Conservation (phyloP, 805 yeast genomes). For the Metschnikowia baotianmanensis region DNA sequence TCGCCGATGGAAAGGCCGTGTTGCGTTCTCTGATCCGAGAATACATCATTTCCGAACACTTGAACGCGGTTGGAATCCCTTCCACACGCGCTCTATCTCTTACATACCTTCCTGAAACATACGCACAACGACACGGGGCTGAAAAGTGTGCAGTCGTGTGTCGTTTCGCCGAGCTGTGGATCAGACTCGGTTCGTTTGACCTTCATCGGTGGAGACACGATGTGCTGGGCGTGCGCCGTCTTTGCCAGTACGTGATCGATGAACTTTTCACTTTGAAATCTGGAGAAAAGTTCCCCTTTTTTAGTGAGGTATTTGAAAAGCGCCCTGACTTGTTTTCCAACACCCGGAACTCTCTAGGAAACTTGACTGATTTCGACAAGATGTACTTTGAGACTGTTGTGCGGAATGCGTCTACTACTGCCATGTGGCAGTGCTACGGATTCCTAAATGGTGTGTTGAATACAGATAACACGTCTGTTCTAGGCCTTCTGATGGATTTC, state of each 20-base stretch:
- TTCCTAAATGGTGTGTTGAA: conserved; percentile 92
- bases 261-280: conserved; percentile 49
- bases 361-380: conserved; percentile 59
- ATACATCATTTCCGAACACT: conserved; percentile 77
- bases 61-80: conserved; percentile 80
- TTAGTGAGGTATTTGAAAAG: conserved; percentile 22
- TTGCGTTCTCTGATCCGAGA: conserved; percentile 85
- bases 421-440: conserved; percentile 88
- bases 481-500: conserved; percentile 86
- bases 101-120: conserved; percentile 67
- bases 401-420: conserved; percentile 76
- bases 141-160: conserved; percentile 85
- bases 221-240: conserved; percentile 53
- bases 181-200: conserved; percentile 87
- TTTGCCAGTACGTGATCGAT: conserved; percentile 72
- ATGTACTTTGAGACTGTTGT: conserved; percentile 68
- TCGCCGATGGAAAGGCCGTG: conserved; percentile 97
- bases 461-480: conserved; percentile 89
- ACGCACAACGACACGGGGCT: conserved; percentile 66
- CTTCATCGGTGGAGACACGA: conserved; percentile 73
- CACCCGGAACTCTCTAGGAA: conserved; percentile 27
- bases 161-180: conserved; percentile 82
- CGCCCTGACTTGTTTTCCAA: conserved; percentile 22
- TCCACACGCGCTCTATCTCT: conserved; percentile 80
- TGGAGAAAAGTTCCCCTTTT: conserved; percentile 29